phyloP scores from a whole-genome alignment of 2,329 filamentous ascomycete genomes.

The Clarireedia sp. region DNA sequence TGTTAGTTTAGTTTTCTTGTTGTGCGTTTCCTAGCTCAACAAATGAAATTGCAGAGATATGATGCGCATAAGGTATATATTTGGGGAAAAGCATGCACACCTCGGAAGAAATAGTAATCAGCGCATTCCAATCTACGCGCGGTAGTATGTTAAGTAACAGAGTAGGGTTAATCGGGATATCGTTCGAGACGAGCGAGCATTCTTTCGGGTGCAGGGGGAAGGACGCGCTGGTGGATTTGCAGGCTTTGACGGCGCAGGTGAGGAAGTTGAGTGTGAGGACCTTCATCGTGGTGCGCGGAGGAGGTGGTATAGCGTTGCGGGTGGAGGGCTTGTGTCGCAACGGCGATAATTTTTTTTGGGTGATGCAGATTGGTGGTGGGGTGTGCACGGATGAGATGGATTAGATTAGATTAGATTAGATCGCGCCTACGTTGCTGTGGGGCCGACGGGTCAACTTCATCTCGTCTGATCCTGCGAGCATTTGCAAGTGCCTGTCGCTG shows the following conservation, averaged over 20 bases:
- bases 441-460: neutral
- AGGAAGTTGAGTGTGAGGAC: conserved; percentile 93
- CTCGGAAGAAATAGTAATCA: conserved; percentile 69
- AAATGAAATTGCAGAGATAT: neutral
- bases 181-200: conserved; percentile 78
- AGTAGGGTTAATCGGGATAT: conserved; percentile 70
- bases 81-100: conserved; percentile 38
- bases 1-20: conserved; percentile 9
- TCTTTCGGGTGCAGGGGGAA: conserved; percentile 92
- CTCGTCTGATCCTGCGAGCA: neutral
- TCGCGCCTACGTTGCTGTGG: neutral
- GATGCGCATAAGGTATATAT: neutral
- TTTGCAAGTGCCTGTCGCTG: too few relatives aligned
- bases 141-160: conserved; percentile 82
- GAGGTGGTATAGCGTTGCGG: neutral
- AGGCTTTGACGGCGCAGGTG: conserved; percentile 90
- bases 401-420: conserved; percentile 4
- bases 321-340: neutral
- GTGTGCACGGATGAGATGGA: neutral
- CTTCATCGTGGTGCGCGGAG: conserved; percentile 58
- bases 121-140: conserved; percentile 78
- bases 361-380: neutral
- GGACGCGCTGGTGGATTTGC: conserved; percentile 70
- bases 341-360: conserved; percentile 3
- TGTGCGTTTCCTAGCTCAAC: conserved; percentile 1